Conservation (phyloP, 495 filamentous ascomycete species). For the Daldinia grandis region DNA sequence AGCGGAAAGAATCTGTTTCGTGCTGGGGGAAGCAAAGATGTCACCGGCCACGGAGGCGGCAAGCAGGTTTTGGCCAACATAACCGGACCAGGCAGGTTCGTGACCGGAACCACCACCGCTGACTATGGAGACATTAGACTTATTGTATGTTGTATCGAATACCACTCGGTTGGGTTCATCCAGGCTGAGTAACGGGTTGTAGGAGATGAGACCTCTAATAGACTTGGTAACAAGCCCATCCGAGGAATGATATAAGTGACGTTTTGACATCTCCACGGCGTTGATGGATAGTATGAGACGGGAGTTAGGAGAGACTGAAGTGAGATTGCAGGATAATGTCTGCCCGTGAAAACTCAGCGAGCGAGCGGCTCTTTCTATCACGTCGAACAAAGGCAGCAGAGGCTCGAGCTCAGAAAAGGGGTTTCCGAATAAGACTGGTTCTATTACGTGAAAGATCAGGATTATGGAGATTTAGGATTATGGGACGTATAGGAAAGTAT, state of each 20-base stretch:
- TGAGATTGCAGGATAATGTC: neutral
- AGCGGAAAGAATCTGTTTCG: slow-evolving; percentile 68
- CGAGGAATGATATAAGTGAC: slow-evolving; percentile 55
- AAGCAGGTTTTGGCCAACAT: slow-evolving; percentile 68
- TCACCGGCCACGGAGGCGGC: slow-evolving; percentile 67
- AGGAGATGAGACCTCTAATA: slow-evolving; percentile 62
- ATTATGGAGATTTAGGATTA: slow-evolving; percentile 18
- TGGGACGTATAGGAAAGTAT: neutral
- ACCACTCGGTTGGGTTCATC: slow-evolving; percentile 66
- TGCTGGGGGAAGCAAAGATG: slow-evolving; percentile 68
- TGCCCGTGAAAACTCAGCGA: slow-evolving; percentile 3
- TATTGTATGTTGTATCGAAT: slow-evolving; percentile 60
- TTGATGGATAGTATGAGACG: slow-evolving; percentile 2
- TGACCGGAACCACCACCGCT: slow-evolving; percentile 69
- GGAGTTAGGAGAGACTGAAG: neutral
- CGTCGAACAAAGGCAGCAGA: slow-evolving; percentile 15
- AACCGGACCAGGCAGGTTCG: slow-evolving; percentile 71
- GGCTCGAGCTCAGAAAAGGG: neutral
- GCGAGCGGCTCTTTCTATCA: slow-evolving; percentile 24
- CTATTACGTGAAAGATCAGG: slow-evolving; percentile 36
- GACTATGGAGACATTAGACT: slow-evolving; percentile 64
- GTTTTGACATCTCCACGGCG: slow-evolving; percentile 51
- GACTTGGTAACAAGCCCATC: slow-evolving; percentile 64
- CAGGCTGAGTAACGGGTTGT: slow-evolving; percentile 65
- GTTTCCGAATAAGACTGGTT: slow-evolving; percentile 9